phyloP scores from a whole-genome alignment of 257 asterid genomes.

The Paulownia fortunei region DNA sequence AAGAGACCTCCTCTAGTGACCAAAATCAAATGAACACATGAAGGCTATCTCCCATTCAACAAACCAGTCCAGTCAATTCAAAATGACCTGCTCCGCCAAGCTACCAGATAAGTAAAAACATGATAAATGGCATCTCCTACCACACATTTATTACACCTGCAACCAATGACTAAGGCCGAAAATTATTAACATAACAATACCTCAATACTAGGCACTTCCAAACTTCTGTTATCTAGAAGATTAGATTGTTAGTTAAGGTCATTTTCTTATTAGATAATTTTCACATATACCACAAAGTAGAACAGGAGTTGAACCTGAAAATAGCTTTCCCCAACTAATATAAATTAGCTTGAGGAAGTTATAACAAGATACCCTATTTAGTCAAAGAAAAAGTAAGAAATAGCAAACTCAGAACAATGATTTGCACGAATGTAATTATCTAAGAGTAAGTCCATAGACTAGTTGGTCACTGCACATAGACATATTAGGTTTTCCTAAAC shows the following conservation, averaged over 20 bases:
- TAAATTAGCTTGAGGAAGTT: conserved; percentile 18
- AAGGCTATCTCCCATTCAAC: conserved; percentile 19
- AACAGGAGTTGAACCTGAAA: conserved; percentile 5
- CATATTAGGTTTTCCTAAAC: conserved; percentile 5
- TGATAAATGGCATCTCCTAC: background rate
- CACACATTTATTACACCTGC: background rate
- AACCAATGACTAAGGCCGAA: background rate
- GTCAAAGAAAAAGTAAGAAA: background rate
- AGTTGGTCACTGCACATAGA: conserved; percentile 19
- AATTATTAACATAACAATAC: background rate
- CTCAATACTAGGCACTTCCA: conserved; percentile 21
- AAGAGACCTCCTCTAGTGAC: background rate
- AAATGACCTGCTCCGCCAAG: background rate
- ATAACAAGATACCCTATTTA: conserved; percentile 14
- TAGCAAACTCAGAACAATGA: background rate
- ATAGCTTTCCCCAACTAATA: conserved; percentile 2
- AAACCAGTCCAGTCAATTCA: background rate
- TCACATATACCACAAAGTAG: background rate
- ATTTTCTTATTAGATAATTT: conserved; percentile 22
- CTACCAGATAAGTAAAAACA: background rate
- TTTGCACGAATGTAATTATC: conserved; percentile 6
- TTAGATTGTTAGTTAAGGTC: background rate
- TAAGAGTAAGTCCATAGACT: background rate
- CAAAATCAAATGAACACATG: background rate
- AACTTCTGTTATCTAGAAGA: conserved; percentile 5